These are phyloP conservation scores for Ustilago trichophora DNA, from an alignment of 1,284 basidiomycete genomes.

Conservation along the genomic window DNA sequence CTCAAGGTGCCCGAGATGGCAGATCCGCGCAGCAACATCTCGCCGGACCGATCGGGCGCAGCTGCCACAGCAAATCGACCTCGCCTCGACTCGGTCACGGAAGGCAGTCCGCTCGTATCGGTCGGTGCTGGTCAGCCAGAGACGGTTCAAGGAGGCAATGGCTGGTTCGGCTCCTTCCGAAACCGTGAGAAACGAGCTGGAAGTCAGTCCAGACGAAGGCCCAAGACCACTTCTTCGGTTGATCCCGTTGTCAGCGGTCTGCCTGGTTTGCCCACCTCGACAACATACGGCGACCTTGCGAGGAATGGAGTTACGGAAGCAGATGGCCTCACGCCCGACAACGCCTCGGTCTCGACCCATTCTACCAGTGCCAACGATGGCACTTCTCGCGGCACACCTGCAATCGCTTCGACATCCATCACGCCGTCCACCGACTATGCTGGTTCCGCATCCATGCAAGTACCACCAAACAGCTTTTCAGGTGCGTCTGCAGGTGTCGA, in stretches of 20 bases:
- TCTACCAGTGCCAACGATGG: conserved; percentile 28
- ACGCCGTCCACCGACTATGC: conserved; percentile 23
- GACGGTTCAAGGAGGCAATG: conserved; percentile 17
- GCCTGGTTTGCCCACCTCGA: conserved; percentile 6
- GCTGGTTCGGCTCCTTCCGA: conserved; percentile 51
- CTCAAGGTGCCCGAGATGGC: conserved; percentile 12
- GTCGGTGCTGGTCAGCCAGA: conserved; percentile 12
- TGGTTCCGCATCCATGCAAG: conserved; percentile 6
- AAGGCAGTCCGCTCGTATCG: conserved; percentile 16
- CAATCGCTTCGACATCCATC: conserved; percentile 9
- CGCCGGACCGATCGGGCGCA: conserved; percentile 23
- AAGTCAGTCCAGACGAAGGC: conserved; percentile 37
- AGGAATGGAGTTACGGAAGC: conserved; percentile 1
- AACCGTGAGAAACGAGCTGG: conserved; percentile 39
- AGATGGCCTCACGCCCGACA: conserved; percentile 19
- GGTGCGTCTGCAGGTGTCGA: background rate
- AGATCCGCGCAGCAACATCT: conserved; percentile 18
- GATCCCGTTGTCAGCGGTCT: conserved; percentile 9
- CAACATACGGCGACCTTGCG: conserved; percentile 12
- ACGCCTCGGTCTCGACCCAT: conserved; percentile 36
- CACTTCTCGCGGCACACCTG: conserved; percentile 17
- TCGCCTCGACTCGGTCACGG: conserved; percentile 32
- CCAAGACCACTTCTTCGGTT: conserved; percentile 30
- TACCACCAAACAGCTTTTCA: background rate
- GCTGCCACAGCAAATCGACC: conserved; percentile 23